Conservation (phyloP, 192 early-diverging fungal species). For the Spinellus fusiger region DNA sequence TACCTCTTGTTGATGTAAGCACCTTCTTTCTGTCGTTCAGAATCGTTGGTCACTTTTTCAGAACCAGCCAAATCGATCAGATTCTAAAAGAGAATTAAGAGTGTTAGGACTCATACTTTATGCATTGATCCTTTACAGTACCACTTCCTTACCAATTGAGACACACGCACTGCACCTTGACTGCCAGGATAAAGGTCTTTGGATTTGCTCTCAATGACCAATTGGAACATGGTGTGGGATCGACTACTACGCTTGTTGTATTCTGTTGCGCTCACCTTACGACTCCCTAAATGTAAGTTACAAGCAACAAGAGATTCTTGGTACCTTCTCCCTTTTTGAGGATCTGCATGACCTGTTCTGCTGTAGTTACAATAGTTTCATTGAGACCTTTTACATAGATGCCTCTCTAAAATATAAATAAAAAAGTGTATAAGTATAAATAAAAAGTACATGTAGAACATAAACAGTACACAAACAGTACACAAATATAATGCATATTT, state of each 20-base stretch:
- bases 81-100: slow-evolving; percentile 42
- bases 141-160: slow-evolving; percentile 16
- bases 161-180: slow-evolving; percentile 28
- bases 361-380: slow-evolving; percentile 66
- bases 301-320: background rate
- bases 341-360: slow-evolving; percentile 68
- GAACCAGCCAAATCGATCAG: slow-evolving; percentile 97
- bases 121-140: background rate
- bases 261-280: slow-evolving; percentile 85
- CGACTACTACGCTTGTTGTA: slow-evolving; percentile 88
- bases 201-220: slow-evolving; percentile 39
- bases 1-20: slow-evolving; percentile 85
- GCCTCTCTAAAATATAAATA: slow-evolving; percentile 40
- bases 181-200: background rate
- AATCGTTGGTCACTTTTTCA: slow-evolving; percentile 84
- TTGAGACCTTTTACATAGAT: slow-evolving; percentile 67
- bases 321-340: slow-evolving; percentile 70
- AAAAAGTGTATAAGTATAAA: background rate
- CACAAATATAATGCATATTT: no score
- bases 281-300: slow-evolving; percentile 38
- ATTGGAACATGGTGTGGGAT: slow-evolving; percentile 94
- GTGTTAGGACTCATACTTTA: background rate
- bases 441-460: background rate
- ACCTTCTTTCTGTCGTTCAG: slow-evolving; percentile 91
- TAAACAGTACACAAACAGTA: no score